Evolutionary conservation across 116 monocot species (phyloP).

Genomic region (Thalassia testudinum): DNA sequence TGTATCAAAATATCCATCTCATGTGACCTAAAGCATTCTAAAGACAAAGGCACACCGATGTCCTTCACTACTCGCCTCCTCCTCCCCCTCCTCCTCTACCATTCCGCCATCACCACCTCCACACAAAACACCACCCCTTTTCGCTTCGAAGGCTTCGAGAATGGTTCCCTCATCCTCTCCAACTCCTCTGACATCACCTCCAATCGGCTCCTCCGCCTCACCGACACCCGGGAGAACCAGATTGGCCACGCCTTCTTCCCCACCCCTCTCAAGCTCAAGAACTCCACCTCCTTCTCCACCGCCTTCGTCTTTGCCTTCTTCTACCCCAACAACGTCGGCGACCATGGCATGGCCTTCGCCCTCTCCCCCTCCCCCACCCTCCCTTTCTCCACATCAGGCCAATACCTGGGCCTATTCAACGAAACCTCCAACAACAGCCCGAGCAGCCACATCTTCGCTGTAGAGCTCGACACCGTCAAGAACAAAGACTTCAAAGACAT

Average conservation of each 20-base stretch:
- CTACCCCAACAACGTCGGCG: slow-evolving; percentile 41
- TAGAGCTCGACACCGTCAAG: slow-evolving; percentile 77
- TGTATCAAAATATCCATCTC: too few species aligned
- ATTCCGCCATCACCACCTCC: background rate
- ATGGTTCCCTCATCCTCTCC: slow-evolving; percentile 13
- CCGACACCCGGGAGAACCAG: slow-evolving; percentile 11
- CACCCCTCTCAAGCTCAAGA: slow-evolving; percentile 18
- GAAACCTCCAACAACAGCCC: slow-evolving; percentile 29
- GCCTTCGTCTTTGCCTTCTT: slow-evolving; percentile 55
- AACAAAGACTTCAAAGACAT: slow-evolving; percentile 66
- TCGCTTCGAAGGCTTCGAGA: slow-evolving; percentile 25
- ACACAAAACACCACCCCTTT: slow-evolving; percentile 4
- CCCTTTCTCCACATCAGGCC: slow-evolving; percentile 22
- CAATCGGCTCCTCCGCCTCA: slow-evolving; percentile 30
- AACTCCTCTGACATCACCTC: slow-evolving; percentile 12
- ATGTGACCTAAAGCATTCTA: too few species aligned
- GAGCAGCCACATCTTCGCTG: slow-evolving; percentile 52
- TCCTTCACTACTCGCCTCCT: too few species aligned
- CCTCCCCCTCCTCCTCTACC: background rate
- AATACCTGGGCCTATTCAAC: slow-evolving; percentile 73
- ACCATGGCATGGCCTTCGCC: slow-evolving; percentile 63
- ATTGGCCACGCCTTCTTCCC: slow-evolving; percentile 35
- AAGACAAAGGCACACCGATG: too few species aligned
- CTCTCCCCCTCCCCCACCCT: slow-evolving; percentile 18
- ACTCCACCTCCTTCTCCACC: slow-evolving; percentile 59